A percentile compares a stretch with the other conserved stretches of the same genome.
Conservation (phyloP, 2,329 filamentous ascomycete genomes). For the Venturia pyrina region DNA sequence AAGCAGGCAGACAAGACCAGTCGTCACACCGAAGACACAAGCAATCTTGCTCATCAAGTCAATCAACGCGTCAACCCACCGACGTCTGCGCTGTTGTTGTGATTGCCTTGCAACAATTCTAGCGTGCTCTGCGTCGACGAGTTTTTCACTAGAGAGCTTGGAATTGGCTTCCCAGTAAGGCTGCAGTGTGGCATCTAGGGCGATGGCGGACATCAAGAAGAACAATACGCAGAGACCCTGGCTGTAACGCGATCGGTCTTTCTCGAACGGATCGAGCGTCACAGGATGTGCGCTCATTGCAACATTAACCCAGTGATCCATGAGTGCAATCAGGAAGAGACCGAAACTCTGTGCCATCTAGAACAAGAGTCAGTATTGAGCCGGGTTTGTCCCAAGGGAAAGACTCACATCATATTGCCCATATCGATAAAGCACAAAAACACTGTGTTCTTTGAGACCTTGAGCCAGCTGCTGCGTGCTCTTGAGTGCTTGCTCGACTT, state of each 20-base stretch:
- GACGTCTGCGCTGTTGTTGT: slow-evolving; percentile 4
- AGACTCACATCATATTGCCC: slow-evolving; percentile 2
- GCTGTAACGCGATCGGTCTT: background rate
- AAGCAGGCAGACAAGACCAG: background rate
- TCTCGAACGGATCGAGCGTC: background rate
- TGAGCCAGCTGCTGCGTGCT: slow-evolving; percentile 1
- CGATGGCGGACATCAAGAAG: slow-evolving; percentile 5
- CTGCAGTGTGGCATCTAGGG: background rate
- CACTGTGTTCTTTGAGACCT: slow-evolving; percentile 5
- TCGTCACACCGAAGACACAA: background rate
- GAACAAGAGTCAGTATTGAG: background rate
- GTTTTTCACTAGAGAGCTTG: background rate
- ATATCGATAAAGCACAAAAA: background rate
- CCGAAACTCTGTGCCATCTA: slow-evolving; percentile 4
- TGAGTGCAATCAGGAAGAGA: slow-evolving; percentile 1
- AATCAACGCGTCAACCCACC: background rate
- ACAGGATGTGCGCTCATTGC: background rate
- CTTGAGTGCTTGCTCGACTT: slow-evolving; percentile 2
- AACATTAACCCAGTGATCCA: slow-evolving; percentile 6
- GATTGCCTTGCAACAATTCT: background rate
- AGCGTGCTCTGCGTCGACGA: slow-evolving; percentile 5
- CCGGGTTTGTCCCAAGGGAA: background rate
- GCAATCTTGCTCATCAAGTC: slow-evolving; percentile 1
- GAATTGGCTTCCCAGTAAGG: background rate
- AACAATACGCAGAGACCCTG: background rate